Conservation (phyloP, 306 rosid genomes). For the Gleditsia sinensis region DNA sequence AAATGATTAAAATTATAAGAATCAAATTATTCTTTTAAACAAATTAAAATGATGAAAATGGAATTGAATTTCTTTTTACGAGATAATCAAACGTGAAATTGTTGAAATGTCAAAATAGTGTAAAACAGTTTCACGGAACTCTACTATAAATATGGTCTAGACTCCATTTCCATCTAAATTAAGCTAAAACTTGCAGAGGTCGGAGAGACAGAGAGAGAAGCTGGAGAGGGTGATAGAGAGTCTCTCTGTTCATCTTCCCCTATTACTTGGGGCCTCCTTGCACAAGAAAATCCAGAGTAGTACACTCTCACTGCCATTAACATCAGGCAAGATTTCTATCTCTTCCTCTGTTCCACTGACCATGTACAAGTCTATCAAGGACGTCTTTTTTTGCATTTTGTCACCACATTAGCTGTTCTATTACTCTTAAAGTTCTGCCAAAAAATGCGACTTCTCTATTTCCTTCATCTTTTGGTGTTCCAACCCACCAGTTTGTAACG, state of each 20-base stretch:
- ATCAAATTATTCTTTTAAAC: no score
- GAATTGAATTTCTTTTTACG: no score
- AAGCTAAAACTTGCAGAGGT: background rate
- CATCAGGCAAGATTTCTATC: conserved; percentile 32
- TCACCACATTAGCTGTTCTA: background rate
- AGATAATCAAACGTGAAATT: no score
- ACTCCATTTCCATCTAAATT: conserved; percentile 15
- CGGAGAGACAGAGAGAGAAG: background rate
- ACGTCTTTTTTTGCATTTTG: background rate
- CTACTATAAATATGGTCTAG: background rate
- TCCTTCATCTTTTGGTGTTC: background rate
- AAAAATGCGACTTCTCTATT: background rate
- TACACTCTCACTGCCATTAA: conserved; percentile 18
- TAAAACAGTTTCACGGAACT: no score
- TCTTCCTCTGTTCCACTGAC: background rate
- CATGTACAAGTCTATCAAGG: background rate
- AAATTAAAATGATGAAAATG: no score
- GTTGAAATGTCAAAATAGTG: no score
- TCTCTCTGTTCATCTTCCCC: conserved; percentile 4
- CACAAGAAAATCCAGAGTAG: background rate
- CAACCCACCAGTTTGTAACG: background rate
- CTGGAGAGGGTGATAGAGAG: background rate
- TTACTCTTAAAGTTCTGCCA: background rate
- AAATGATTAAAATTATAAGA: no score
- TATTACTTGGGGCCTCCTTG: background rate